Percentiles rank a stretch among this genome's conserved stretches.
Conservation (phyloP, 495 filamentous ascomycete species). For the Acidiella bohemica region DNA sequence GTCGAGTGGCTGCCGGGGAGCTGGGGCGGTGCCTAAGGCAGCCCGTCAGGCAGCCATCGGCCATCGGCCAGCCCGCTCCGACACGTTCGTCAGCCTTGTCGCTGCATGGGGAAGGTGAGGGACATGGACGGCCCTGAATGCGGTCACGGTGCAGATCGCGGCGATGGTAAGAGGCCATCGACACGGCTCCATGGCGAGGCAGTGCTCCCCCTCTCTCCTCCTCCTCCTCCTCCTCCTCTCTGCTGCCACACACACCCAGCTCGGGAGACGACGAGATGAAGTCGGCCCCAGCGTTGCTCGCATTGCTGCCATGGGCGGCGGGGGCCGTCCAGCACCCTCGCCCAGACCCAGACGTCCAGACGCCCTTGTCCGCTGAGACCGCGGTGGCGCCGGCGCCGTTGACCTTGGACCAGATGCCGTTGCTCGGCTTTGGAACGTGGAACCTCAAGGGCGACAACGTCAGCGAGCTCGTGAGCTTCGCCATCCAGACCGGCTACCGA, state of each 20-base stretch:
- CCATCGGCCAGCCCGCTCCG: too few relatives aligned
- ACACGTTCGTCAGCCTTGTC: too few relatives aligned
- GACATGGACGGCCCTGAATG: too few relatives aligned
- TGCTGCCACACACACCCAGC: neutral
- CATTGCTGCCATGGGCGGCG: constrained; percentile 11
- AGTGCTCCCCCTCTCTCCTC: too few relatives aligned
- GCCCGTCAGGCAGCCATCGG: too few relatives aligned
- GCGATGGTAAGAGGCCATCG: too few relatives aligned
- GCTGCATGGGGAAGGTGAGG: too few relatives aligned
- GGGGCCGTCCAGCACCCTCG: neutral
- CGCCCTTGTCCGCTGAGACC: constrained; percentile 2
- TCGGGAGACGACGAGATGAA: constrained; percentile 6
- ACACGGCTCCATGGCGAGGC: too few relatives aligned
- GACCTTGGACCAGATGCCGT: constrained; percentile 19
- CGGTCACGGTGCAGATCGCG: too few relatives aligned
- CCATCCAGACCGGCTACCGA: constrained; percentile 35
- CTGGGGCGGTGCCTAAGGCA: too few relatives aligned
- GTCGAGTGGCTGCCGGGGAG: too few relatives aligned
- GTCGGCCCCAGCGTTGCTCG: constrained; percentile 1
- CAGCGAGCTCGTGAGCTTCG: constrained; percentile 25
- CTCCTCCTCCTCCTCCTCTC: neutral
- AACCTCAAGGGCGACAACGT: constrained; percentile 23
- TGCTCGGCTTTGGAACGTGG: constrained; percentile 26
- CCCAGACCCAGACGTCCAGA: constrained; percentile 3
- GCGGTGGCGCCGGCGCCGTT: constrained; percentile 5